Conservation (phyloP, 2,329 filamentous ascomycete species). For the Cercospora brassicicola region DNA sequence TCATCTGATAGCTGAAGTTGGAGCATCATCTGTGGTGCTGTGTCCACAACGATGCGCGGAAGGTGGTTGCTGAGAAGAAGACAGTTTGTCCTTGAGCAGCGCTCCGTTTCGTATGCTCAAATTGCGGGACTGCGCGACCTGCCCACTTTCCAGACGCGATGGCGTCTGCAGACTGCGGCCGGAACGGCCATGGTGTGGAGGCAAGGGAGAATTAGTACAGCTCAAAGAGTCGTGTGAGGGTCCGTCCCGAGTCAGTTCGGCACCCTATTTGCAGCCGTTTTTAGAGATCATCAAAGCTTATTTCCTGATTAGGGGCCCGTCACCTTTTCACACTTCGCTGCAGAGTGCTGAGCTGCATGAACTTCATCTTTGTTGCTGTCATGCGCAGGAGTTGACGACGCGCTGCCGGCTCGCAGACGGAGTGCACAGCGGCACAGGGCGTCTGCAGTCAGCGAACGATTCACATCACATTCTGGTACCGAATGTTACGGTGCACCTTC, state of each 20-base stretch:
- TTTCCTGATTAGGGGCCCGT: neutral
- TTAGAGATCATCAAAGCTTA: conserved; percentile 9
- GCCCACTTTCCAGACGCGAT: neutral
- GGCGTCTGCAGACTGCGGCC: conserved; percentile 6
- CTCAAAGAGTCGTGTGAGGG: conserved; percentile 1
- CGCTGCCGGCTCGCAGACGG: neutral
- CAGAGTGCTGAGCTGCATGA: neutral
- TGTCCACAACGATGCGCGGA: neutral
- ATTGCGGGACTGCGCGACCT: neutral
- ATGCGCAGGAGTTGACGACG: neutral
- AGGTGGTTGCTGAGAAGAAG: neutral
- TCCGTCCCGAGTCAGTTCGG: conserved; percentile 6
- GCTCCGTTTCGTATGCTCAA: neutral
- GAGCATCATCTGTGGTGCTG: conserved; percentile 2
- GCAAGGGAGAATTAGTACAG: conserved; percentile 10
- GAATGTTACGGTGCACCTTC: neutral
- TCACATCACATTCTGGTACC: neutral
- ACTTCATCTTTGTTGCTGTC: neutral
- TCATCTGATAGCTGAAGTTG: neutral
- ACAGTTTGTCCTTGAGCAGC: neutral
- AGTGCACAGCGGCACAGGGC: neutral
- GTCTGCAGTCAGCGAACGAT: neutral
- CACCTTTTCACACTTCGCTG: neutral
- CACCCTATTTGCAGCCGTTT: conserved; percentile 3
- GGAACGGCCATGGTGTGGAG: conserved; percentile 2